phyloP scores from a whole-genome alignment of 345 rosid genomes.

The Rhodamnia argentea region DNA sequence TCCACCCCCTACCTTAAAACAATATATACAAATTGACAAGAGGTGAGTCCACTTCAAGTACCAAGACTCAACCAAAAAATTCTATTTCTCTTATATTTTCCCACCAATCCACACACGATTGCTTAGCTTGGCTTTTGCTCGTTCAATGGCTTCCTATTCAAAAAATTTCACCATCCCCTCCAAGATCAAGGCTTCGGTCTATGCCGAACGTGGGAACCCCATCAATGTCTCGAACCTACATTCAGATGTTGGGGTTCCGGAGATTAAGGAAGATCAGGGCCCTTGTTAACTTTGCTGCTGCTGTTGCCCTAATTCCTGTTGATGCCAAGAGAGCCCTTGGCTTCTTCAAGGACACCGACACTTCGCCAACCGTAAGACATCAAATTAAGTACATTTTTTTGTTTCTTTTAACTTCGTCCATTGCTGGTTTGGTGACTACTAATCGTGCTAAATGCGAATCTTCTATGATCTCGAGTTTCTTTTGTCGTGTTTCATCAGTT shows the following conservation, averaged over 20 bases:
- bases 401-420: neutral
- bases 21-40: no score
- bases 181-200: no score
- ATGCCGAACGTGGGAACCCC: no score
- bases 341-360: slow-evolving; percentile 67
- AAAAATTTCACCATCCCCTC: no score
- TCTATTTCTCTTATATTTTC: no score
- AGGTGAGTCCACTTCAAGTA: no score
- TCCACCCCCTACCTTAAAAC: no score
- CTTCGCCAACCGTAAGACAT: slow-evolving; percentile 52
- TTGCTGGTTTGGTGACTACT: neutral
- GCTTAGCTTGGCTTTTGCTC: no score
- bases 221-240: slow-evolving; percentile 50
- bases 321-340: slow-evolving; percentile 71
- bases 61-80: no score
- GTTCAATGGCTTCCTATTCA: no score
- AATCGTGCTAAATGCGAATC: neutral
- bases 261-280: slow-evolving; percentile 72
- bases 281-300: slow-evolving; percentile 64
- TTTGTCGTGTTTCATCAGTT: neutral
- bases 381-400: neutral
- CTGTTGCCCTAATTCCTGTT: slow-evolving; percentile 83
- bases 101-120: no score
- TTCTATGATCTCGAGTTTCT: neutral
- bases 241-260: slow-evolving; percentile 49